phyloP scores from a whole-genome alignment of 116 monocot genomes.

The Papilionanthe hybrid region DNA sequence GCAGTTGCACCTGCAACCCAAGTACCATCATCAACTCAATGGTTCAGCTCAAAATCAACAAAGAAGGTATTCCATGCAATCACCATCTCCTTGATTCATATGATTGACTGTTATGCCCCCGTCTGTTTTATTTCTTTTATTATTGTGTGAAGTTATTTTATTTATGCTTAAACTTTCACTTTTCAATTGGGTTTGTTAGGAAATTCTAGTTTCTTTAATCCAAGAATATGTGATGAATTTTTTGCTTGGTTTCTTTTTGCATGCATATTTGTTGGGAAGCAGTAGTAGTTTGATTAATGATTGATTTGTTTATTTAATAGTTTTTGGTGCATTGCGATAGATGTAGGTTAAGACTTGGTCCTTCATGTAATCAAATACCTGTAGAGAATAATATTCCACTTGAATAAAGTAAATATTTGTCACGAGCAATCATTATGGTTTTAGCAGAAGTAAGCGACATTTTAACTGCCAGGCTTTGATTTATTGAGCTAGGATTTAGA shows the following conservation, averaged over 20 bases:
- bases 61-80: conserved; percentile 42
- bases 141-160: neutral
- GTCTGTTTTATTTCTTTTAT: no score
- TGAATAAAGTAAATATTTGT: conserved; percentile 1
- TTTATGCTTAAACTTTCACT: neutral
- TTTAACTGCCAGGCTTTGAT: neutral
- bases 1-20: conserved; percentile 22
- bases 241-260: no score
- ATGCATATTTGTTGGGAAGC: neutral
- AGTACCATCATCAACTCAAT: conserved; percentile 22
- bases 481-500: neutral
- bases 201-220: neutral
- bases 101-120: neutral
- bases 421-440: neutral
- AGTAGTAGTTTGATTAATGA: neutral
- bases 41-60: conserved; percentile 55
- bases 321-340: neutral
- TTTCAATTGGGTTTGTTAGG: neutral
- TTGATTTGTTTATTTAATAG: neutral
- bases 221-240: no score
- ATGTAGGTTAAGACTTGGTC: neutral
- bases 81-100: neutral
- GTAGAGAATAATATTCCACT: neutral
- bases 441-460: neutral
- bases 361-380: neutral